These are phyloP conservation scores for Penicillium angulare DNA, from an alignment of 495 filamentous ascomycete species.

Conservation along the genomic window DNA sequence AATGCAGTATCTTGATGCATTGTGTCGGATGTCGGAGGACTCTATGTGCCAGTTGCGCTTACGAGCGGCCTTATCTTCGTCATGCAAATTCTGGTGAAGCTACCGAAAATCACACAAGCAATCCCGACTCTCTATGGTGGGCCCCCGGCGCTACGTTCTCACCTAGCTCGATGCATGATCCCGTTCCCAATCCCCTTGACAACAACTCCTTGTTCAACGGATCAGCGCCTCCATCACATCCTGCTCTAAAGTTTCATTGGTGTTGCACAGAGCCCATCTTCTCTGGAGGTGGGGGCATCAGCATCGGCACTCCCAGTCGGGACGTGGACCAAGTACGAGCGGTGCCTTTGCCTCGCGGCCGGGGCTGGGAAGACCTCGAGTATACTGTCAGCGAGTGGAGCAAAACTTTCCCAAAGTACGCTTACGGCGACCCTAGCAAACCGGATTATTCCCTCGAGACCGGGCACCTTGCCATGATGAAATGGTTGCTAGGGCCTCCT, in stretches of 20 bases:
- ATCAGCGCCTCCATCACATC: slow-evolving; percentile 28
- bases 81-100: slow-evolving; percentile 16
- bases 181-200: slow-evolving; percentile 25
- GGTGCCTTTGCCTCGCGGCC: slow-evolving; percentile 53
- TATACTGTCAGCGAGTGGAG: slow-evolving; percentile 45
- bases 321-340: slow-evolving; percentile 57
- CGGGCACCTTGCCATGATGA: slow-evolving; percentile 52
- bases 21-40: slow-evolving; percentile 63
- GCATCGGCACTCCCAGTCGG: slow-evolving; percentile 51
- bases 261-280: slow-evolving; percentile 63
- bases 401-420: slow-evolving; percentile 44
- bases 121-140: slow-evolving; percentile 50
- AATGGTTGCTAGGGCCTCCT: slow-evolving; percentile 46
- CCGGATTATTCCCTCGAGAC: slow-evolving; percentile 43
- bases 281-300: slow-evolving; percentile 61
- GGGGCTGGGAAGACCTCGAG: slow-evolving; percentile 57
- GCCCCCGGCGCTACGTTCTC: slow-evolving; percentile 52
- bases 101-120: slow-evolving; percentile 14
- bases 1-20: slow-evolving; percentile 63
- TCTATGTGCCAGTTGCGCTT: slow-evolving; percentile 60
- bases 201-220: slow-evolving; percentile 25
- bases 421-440: slow-evolving; percentile 42
- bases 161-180: slow-evolving; percentile 59
- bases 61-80: slow-evolving; percentile 52
- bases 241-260: slow-evolving; percentile 56